Conservation (phyloP, 2,329 filamentous ascomycete species). For the Alternaria angustiovoidea region DNA sequence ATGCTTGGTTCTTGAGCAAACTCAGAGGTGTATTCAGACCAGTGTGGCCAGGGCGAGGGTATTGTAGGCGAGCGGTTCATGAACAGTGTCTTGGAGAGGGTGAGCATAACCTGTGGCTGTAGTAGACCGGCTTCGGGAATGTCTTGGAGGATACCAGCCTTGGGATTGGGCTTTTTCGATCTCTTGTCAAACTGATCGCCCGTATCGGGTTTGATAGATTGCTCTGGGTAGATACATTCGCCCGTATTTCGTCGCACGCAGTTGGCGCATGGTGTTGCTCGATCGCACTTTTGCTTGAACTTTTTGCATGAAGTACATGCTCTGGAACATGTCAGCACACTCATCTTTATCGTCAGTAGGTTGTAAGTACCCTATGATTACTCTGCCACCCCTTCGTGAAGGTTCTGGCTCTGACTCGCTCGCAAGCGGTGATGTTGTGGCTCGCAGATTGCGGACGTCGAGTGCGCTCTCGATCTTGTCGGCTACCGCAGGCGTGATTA, state of each 20-base stretch:
- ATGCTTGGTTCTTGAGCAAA: conserved; percentile 66
- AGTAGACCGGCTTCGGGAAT: conserved; percentile 48
- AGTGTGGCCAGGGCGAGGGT: conserved; percentile 40
- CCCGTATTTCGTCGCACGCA: conserved; percentile 13
- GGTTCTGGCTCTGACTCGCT: conserved; percentile 15
- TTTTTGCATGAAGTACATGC: conserved; percentile 20
- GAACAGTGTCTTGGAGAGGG: conserved; percentile 44
- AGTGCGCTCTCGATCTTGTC: conserved; percentile 44
- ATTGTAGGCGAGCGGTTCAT: conserved; percentile 46
- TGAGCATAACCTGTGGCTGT: conserved; percentile 37
- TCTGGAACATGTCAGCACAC: conserved; percentile 7
- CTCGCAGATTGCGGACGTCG: conserved; percentile 8
- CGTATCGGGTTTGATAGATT: conserved; percentile 3
- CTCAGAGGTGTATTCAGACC: conserved; percentile 42
- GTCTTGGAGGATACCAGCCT: conserved; percentile 27
- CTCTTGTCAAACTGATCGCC: background rate
- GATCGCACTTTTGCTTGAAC: conserved; percentile 21
- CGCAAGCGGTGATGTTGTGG: conserved; percentile 27
- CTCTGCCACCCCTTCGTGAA: conserved; percentile 10
- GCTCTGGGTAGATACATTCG: conserved; percentile 17
- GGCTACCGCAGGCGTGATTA: conserved; percentile 61
- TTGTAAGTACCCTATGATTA: conserved; percentile 19
- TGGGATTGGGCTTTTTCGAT: background rate
- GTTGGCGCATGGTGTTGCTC: conserved; percentile 18
- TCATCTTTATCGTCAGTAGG: background rate